These are phyloP conservation scores for Epichloe sylvatica DNA, from an alignment of 2,329 filamentous ascomycete genomes.

Conservation along the genomic window DNA sequence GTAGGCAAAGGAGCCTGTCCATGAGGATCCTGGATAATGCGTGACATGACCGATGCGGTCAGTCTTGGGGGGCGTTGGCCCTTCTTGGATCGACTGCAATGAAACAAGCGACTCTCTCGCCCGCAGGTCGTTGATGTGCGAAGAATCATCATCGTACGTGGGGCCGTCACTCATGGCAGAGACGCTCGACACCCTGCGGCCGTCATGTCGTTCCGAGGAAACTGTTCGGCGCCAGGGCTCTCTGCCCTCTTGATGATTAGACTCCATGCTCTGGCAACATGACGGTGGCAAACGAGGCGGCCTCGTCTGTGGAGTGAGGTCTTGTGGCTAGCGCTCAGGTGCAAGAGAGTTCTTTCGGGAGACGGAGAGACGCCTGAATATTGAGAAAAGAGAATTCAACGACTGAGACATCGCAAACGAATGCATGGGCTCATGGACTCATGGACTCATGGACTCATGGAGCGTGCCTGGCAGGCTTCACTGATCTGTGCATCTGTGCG, in stretches of 20 bases:
- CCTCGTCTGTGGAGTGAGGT: not conserved
- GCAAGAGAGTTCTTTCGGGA: not conserved
- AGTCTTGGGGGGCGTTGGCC: constrained; percentile 7
- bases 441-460: too few relatives aligned
- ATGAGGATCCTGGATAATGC: constrained; percentile 11
- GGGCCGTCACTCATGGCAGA: constrained; percentile 19
- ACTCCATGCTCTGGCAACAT: constrained; percentile 14
- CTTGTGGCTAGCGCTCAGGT: not conserved
- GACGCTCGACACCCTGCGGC: constrained; percentile 14
- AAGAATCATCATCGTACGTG: constrained; percentile 14
- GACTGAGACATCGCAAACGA: not conserved
- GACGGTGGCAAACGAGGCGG: constrained; percentile 11
- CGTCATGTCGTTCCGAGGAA: not conserved
- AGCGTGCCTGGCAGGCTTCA: not conserved
- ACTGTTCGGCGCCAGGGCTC: constrained; percentile 13
- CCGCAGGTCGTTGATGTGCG: constrained; percentile 13
- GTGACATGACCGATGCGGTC: constrained; percentile 8
- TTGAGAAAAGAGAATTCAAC: too few relatives aligned
- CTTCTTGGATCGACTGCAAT: constrained; percentile 4
- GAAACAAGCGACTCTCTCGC: constrained; percentile 12
- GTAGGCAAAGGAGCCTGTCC: constrained; percentile 18
- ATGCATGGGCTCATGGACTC: not conserved
- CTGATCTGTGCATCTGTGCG: not conserved
- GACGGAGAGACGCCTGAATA: too few relatives aligned
- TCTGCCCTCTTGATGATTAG: constrained; percentile 17